Evolutionary conservation across 768 basidiomycete genomes (phyloP).

Genomic region (Albatrellus ellisii): DNA sequence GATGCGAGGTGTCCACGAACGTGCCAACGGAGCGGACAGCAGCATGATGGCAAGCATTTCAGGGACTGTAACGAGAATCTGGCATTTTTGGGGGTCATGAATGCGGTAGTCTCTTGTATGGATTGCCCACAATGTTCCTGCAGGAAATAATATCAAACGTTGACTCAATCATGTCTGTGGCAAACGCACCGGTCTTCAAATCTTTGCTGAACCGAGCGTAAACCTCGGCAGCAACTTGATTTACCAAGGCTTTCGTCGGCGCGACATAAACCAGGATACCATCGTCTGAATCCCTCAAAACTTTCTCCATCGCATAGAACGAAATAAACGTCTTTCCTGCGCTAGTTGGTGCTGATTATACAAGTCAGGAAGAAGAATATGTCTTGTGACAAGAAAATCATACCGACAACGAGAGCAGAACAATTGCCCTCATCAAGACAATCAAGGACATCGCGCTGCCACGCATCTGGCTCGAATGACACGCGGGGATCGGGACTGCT

Average conservation of each 20-base stretch:
- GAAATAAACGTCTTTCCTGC: conserved; percentile 72
- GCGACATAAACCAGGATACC: conserved; percentile 63
- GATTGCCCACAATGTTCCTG: conserved; percentile 50
- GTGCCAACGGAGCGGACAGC: conserved; percentile 50
- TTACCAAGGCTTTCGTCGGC: conserved; percentile 63
- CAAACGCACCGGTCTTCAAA: conserved; percentile 29
- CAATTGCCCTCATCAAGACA: conserved; percentile 37
- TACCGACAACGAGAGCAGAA: conserved; percentile 57
- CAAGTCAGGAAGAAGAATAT: neutral
- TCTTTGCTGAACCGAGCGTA: conserved; percentile 56
- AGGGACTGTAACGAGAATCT: conserved; percentile 65
- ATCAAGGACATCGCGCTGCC: conserved; percentile 58
- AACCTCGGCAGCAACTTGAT: conserved; percentile 62
- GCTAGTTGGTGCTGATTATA: conserved; percentile 43
- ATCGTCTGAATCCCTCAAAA: conserved; percentile 48
- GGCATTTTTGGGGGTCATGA: conserved; percentile 51
- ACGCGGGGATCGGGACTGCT: conserved; percentile 43
- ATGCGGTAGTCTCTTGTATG: conserved; percentile 54
- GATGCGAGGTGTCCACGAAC: conserved; percentile 47
- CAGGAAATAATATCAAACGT: neutral
- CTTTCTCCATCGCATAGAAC: conserved; percentile 64
- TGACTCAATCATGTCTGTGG: too few species aligned
- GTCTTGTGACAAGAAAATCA: conserved; percentile 12
- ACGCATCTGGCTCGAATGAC: conserved; percentile 52
- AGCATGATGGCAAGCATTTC: conserved; percentile 60